Conservation (phyloP, 305 asterid species). For the Fraxinus xanthoxyloides region DNA sequence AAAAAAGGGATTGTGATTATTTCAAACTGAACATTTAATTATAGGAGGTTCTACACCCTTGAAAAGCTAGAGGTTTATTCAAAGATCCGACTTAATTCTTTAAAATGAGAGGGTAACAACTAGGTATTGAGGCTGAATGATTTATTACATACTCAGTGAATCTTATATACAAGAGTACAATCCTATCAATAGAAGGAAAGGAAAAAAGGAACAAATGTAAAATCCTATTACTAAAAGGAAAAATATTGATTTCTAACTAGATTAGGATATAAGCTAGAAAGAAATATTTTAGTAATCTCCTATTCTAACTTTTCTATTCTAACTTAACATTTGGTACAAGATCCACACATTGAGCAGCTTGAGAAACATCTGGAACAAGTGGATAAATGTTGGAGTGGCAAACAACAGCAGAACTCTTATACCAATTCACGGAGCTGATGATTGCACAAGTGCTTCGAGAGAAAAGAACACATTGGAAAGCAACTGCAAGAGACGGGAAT, state of each 20-base stretch:
- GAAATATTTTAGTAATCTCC: neutral
- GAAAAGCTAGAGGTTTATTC: neutral
- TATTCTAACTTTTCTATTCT: neutral
- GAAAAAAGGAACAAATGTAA: neutral
- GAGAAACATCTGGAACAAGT: neutral
- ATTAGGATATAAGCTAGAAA: neutral
- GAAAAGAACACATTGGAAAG: neutral
- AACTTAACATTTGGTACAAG: neutral
- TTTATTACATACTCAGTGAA: neutral
- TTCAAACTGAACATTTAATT: neutral
- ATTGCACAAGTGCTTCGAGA: neutral
- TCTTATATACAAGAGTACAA: neutral
- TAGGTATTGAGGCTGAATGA: neutral
- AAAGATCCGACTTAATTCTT: neutral
- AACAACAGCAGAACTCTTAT: neutral
- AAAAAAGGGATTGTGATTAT: neutral
- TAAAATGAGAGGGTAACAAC: neutral
- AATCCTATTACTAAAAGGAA: neutral
- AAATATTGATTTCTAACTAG: too few species aligned
- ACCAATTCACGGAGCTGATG: neutral
- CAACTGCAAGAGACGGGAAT: neutral
- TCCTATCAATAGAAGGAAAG: too few species aligned
- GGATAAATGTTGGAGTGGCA: neutral
- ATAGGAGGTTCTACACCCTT: neutral
- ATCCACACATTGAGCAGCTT: neutral